Base-by-base conservation (phyloP, 1,284 basidiomycete species). In the Cryptococcus hybrid region DNA sequence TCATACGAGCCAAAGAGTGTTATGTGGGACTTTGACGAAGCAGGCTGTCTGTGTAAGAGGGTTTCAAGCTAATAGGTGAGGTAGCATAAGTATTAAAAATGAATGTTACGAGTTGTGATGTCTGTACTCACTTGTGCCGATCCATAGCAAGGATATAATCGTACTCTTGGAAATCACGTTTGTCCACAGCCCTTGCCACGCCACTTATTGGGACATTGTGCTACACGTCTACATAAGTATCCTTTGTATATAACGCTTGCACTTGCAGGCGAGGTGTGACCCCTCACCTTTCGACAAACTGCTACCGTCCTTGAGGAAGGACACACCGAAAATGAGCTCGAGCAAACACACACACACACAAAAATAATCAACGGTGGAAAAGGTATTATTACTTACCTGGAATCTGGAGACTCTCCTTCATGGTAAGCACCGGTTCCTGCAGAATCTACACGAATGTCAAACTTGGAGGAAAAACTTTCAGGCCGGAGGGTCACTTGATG, bases 141-240 rank as follows among this genome's bases (percentile, higher is more conserved):
- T 77, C 80, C 79, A 80, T 80, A 2, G 80, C 80, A 36, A 82
- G 69, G 52, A 82, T 81, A 62, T 78, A 78, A 67, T 80, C 72
- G 59, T 80, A 81, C 7, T 62, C 59, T 50, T 53, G 43, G 51
- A 74, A 82, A 67, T 82, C 80, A 8, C 52, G 15, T 7, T 50
- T 47, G 0, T 55, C 55, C 24, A 81, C 74, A 13, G 69, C 70
- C 42, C 80, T 69, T 1, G 80, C 80, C 1, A 64, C 59, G 47
- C 71, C 74, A 24, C 71, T 62, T 54, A 79, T 76, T 1, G 79
- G 75, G 18, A 81, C 70, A 7, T 66, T 62, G 54, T 80, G 70
- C 60, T 76, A 59, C 24, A 30, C 18, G 18, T 18, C 18, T 18
- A 18, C 18, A 18, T 18, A 18, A 51, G 8, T 18, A 34, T 18